Percentiles rank a stretch among this genome's conserved stretches.
phyloP scores from a whole-genome alignment of 805 yeast genomes.

The Brettanomyces sp. region DNA sequence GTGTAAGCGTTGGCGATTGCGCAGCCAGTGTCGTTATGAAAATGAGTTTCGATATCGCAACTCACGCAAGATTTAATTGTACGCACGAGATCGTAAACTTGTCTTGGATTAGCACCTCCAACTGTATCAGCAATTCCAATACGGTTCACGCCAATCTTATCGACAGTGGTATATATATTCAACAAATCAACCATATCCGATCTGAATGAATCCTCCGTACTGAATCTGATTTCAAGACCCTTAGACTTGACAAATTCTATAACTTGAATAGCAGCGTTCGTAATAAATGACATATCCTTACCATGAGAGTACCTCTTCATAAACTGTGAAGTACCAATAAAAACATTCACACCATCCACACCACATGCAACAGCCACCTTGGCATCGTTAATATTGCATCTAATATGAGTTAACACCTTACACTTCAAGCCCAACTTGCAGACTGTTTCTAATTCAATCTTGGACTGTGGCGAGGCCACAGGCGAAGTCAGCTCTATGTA shows the following conservation, averaged over 20 bases:
- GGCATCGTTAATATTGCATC: conserved; percentile 57
- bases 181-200: conserved; percentile 51
- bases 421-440: conserved; percentile 52
- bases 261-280: conserved; percentile 48
- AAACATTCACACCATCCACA: conserved; percentile 54
- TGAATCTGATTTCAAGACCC: conserved; percentile 50
- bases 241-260: conserved; percentile 52
- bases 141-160: conserved; percentile 52
- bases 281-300: conserved; percentile 52
- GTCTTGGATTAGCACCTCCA: conserved; percentile 58
- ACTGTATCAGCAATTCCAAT: conserved; percentile 59
- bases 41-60: conserved; percentile 54
- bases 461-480: conserved; percentile 49
- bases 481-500: conserved; percentile 54
- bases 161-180: conserved; percentile 51
- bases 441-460: conserved; percentile 48
- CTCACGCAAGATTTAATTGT: conserved; percentile 47
- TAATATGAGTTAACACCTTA: conserved; percentile 48
- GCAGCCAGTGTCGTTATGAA: conserved; percentile 58
- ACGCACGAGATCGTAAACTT: conserved; percentile 50
- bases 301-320: conserved; percentile 50
- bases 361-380: conserved; percentile 53
- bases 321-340: conserved; percentile 51
- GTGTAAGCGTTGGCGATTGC: conserved; percentile 57
- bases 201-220: conserved; percentile 53